Percentiles rank a stretch among this genome's conserved stretches.
Evolutionary conservation across 192 early-diverging fungal species (phyloP).

Genomic region (Entrophospora sp.): DNA sequence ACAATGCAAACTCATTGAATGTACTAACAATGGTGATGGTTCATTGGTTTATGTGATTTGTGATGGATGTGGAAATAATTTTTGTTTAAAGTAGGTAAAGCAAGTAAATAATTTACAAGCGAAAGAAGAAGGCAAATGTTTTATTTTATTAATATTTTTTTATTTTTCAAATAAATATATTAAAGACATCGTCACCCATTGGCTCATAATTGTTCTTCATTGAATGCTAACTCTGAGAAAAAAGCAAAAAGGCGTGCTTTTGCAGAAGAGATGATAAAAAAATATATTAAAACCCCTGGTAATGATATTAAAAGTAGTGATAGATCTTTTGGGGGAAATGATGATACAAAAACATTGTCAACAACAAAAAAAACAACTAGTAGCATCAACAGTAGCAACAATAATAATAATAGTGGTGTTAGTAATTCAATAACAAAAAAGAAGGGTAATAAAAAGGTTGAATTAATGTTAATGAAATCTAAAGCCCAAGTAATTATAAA

Average conservation of each 20-base stretch:
- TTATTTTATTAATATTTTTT: not conserved
- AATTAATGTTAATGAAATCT: constrained; percentile 26
- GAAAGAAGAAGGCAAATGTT: too few species aligned
- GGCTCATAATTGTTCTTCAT: constrained; percentile 19
- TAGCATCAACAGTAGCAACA: not conserved
- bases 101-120: not conserved
- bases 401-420: too few species aligned
- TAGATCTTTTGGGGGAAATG: too few species aligned
- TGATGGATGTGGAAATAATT: constrained; percentile 20
- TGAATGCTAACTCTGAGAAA: not conserved
- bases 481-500: constrained; percentile 19
- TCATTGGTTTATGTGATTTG: constrained; percentile 20
- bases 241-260: constrained; percentile 18
- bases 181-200: constrained; percentile 25
- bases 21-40: constrained; percentile 13
- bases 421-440: constrained; percentile 13
- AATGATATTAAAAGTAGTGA: too few species aligned
- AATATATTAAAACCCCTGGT: constrained; percentile 9
- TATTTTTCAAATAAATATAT: not conserved
- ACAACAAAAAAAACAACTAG: not conserved
- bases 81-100: constrained; percentile 26
- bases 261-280: constrained; percentile 19
- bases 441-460: constrained; percentile 16
- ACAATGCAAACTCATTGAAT: constrained; percentile 14
- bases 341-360: not conserved